Evolutionary conservation across 2,329 filamentous ascomycete genomes (phyloP).

Genomic region (Colletotrichum echinochloae): DNA sequence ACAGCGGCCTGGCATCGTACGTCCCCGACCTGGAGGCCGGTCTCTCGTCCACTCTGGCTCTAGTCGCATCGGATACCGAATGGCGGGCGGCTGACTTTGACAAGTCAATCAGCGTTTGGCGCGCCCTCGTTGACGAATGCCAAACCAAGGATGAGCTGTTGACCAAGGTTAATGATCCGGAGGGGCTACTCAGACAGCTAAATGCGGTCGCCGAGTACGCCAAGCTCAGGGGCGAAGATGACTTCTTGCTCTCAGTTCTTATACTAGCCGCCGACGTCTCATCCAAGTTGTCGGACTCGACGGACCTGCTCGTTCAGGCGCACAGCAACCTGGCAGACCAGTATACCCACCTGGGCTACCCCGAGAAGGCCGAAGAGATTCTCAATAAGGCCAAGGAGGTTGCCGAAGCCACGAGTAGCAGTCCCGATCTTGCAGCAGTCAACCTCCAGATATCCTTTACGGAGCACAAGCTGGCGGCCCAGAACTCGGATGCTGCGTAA

Average conservation of each 20-base stretch:
- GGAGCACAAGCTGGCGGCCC: constrained; percentile 78
- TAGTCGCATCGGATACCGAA: constrained; percentile 53
- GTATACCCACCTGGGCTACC: constrained; percentile 65
- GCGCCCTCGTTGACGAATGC: constrained; percentile 53
- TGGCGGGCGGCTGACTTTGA: constrained; percentile 50
- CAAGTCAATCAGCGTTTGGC: constrained; percentile 59
- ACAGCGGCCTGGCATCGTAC: constrained; percentile 57
- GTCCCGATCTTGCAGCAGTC: constrained; percentile 56
- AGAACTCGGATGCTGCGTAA: constrained; percentile 72
- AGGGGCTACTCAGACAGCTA: constrained; percentile 62
- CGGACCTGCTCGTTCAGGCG: constrained; percentile 58
- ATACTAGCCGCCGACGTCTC: constrained; percentile 61
- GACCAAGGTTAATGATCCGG: constrained; percentile 61
- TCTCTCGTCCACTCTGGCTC: constrained; percentile 57
- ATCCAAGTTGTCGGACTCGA: constrained; percentile 46
- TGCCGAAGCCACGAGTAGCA: constrained; percentile 50
- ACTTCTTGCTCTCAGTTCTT: constrained; percentile 59
- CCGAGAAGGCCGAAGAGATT: constrained; percentile 60
- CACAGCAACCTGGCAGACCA: constrained; percentile 64
- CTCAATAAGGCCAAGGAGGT: constrained; percentile 70
- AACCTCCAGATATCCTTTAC: constrained; percentile 77
- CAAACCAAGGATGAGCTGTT: constrained; percentile 56
- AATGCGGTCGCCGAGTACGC: constrained; percentile 64
- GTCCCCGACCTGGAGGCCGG: constrained; percentile 62
- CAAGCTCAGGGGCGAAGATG: constrained; percentile 62